Percentiles rank a stretch among this genome's conserved stretches.
Conservation (phyloP, 176 grass and related monocot genomes). For the Triticum turgidum region DNA sequence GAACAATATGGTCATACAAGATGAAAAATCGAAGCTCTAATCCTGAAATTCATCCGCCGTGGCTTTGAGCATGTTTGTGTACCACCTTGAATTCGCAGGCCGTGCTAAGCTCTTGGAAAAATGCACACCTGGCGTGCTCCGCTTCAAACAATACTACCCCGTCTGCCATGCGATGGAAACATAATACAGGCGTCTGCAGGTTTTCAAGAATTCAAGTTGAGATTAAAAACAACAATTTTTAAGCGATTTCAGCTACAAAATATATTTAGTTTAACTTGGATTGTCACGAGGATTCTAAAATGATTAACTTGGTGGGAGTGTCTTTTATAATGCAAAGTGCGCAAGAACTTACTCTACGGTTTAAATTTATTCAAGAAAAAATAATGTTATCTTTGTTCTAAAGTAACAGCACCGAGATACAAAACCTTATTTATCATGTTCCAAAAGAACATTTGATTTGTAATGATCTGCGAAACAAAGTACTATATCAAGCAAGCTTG, state of each 20-base stretch:
- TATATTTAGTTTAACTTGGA: neutral
- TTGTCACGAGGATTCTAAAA: too few species aligned
- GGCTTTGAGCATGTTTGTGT: neutral
- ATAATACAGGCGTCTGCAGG: conserved; percentile 62
- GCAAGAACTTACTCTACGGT: too few species aligned
- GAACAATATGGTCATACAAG: neutral
- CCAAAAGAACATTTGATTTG: too few species aligned
- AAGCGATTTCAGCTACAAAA: neutral
- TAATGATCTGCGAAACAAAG: too few species aligned
- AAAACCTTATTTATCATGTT: too few species aligned
- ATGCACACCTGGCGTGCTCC: conserved; percentile 43
- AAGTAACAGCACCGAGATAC: too few species aligned
- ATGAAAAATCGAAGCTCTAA: neutral
- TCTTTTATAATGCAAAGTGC: too few species aligned
- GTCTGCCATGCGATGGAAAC: conserved; percentile 51
- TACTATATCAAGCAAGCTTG: too few species aligned
- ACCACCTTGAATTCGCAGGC: conserved; percentile 60
- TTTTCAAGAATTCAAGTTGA: conserved; percentile 12
- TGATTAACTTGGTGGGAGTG: too few species aligned
- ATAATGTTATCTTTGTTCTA: too few species aligned
- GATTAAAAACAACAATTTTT: neutral
- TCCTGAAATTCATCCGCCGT: neutral
- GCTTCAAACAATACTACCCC: conserved; percentile 54
- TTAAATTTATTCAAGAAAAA: too few species aligned
- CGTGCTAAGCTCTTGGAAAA: conserved; percentile 63